A percentile compares a stretch with the other conserved stretches of the same genome.
These are phyloP conservation scores for Fusarium globosum DNA, from an alignment of 2,329 filamentous ascomycete species.

Conservation along the genomic window DNA sequence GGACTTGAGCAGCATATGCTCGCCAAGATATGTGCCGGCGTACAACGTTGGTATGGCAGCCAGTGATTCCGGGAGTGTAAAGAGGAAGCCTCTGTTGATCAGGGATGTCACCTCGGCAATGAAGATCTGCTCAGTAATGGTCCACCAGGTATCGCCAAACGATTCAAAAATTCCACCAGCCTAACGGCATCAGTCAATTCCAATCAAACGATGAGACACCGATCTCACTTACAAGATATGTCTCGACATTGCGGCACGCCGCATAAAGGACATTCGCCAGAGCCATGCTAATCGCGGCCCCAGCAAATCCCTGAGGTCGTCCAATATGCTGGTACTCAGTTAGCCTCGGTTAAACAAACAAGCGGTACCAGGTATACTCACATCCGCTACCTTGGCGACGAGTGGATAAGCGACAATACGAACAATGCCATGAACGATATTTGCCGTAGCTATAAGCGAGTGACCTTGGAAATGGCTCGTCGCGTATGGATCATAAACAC, in stretches of 20 bases:
- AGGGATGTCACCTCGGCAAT: constrained; percentile 25
- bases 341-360: accelerated
- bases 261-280: constrained; percentile 25
- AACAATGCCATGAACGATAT: constrained; percentile 22
- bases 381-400: constrained; percentile 20
- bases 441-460: constrained; percentile 10
- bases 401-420: constrained; percentile 17
- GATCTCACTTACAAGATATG: constrained; percentile 2
- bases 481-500: constrained; percentile 23
- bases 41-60: constrained; percentile 23
- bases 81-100: constrained; percentile 17
- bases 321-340: constrained; percentile 1
- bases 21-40: constrained; percentile 22
- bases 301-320: constrained; percentile 14
- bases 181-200: neutral
- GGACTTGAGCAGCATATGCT: constrained; percentile 19
- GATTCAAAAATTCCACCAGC: constrained; percentile 28
- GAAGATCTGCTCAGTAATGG: constrained; percentile 27
- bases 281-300: constrained; percentile 16
- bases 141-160: constrained; percentile 24
- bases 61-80: constrained; percentile 16
- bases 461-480: constrained; percentile 24
- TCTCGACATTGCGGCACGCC: constrained; percentile 16
- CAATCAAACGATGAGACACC: accelerated
- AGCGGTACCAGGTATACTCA: neutral